Percentiles rank a stretch among this genome's conserved stretches.
Conservation (phyloP, 225 moss, liverwort and hornwort species). For the Marchantia paleacea region DNA sequence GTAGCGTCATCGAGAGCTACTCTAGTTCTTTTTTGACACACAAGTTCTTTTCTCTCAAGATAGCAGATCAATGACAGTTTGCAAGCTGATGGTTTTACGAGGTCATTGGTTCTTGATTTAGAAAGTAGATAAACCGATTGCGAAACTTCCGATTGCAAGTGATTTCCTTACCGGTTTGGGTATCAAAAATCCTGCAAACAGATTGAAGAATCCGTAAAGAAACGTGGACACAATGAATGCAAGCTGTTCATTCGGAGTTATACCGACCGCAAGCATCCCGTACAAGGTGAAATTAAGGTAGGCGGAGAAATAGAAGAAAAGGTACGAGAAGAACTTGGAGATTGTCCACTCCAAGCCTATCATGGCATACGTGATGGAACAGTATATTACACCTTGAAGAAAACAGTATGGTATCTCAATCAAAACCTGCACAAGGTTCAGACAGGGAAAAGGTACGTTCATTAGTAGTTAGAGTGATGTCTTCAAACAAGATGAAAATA, state of each 20-base stretch:
- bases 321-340: conserved; percentile 40
- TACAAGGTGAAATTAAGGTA: conserved; percentile 45
- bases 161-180: conserved; percentile 27
- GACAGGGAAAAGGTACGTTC: not conserved
- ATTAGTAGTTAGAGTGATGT: too few relatives aligned
- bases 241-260: conserved; percentile 35
- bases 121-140: not conserved
- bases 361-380: conserved; percentile 34
- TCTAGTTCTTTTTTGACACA: not conserved
- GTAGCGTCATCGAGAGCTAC: too few relatives aligned
- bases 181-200: conserved; percentile 43
- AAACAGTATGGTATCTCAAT: conserved; percentile 42
- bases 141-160: not conserved
- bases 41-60: not conserved
- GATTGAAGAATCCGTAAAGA: conserved; percentile 41
- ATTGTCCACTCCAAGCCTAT: conserved; percentile 38
- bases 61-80: not conserved
- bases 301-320: conserved; percentile 39
- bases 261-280: conserved; percentile 43
- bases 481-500: too few relatives aligned
- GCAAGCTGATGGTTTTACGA: not conserved
- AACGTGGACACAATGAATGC: conserved; percentile 33
- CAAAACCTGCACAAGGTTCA: conserved; percentile 27
- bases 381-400: conserved; percentile 30
- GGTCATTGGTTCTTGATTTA: not conserved